Percentiles rank a stretch among this genome's conserved stretches.
phyloP scores from a whole-genome alignment of 2,329 filamentous ascomycete genomes.

The Colletotrichum costaricense region DNA sequence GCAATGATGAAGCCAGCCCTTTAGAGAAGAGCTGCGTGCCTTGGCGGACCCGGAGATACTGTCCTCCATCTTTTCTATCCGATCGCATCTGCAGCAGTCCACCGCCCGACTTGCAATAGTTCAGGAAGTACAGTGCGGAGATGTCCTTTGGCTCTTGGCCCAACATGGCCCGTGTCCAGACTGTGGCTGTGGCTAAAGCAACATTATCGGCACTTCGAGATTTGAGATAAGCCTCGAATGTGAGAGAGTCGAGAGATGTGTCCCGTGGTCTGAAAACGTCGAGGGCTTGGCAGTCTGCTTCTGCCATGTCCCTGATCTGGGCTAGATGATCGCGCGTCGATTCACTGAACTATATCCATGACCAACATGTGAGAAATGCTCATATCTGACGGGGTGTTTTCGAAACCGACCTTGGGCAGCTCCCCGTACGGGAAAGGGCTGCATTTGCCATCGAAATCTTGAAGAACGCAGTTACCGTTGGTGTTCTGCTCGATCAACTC shows the following conservation, averaged over 20 bases:
- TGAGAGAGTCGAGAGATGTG: conserved; percentile 40
- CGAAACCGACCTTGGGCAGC: conserved; percentile 32
- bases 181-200: conserved; percentile 49
- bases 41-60: conserved; percentile 60
- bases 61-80: conserved; percentile 62
- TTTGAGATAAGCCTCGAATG: conserved; percentile 44
- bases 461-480: conserved; percentile 54
- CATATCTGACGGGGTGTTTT: no score
- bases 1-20: conserved; percentile 49
- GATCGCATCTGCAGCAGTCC: conserved; percentile 65
- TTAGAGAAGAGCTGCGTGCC: conserved; percentile 57
- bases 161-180: conserved; percentile 63
- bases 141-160: conserved; percentile 61
- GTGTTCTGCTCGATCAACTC: conserved; percentile 61
- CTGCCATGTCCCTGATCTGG: conserved; percentile 40
- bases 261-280: conserved; percentile 38
- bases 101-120: conserved; percentile 64
- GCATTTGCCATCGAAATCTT: conserved; percentile 49
- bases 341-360: conserved; percentile 19
- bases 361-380: background rate
- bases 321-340: conserved; percentile 6
- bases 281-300: conserved; percentile 43
- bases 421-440: conserved; percentile 37
- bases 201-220: conserved; percentile 37
- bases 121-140: conserved; percentile 64